A percentile compares a stretch with the other conserved stretches of the same genome.
phyloP scores from a whole-genome alignment of 2,329 filamentous ascomycete species.

The Penicillium sp. region DNA sequence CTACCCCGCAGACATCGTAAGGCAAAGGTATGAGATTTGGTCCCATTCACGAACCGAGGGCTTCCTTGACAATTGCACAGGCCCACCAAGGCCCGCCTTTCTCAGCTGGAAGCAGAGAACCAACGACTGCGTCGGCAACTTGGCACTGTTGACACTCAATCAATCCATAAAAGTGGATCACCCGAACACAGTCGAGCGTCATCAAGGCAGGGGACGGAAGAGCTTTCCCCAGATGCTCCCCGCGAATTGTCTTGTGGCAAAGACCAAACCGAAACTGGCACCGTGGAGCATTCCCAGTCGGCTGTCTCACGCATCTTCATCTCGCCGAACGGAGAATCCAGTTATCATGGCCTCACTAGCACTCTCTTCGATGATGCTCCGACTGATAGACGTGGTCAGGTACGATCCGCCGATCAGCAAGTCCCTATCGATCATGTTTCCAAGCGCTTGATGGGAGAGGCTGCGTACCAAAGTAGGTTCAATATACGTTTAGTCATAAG shows the following conservation, averaged over 20 bases:
- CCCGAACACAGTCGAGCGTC: neutral
- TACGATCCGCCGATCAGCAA: conserved; percentile 14
- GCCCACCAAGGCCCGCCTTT: conserved; percentile 24
- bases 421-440: conserved; percentile 37
- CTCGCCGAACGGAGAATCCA: conserved; percentile 48
- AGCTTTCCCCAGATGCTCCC: neutral
- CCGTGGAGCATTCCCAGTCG: conserved; percentile 10
- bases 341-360: conserved; percentile 56
- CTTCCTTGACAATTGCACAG: conserved; percentile 1
- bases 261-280: neutral
- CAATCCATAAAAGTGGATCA: neutral
- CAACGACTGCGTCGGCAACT: conserved; percentile 22
- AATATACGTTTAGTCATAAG: neutral
- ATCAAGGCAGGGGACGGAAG: neutral
- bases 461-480: conserved; percentile 48
- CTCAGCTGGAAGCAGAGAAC: conserved; percentile 24
- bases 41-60: neutral
- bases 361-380: conserved; percentile 51
- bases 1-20: conserved; percentile 8
- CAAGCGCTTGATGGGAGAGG: conserved; percentile 53
- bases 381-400: conserved; percentile 17
- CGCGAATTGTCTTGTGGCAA: neutral
- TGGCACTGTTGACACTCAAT: conserved; percentile 1
- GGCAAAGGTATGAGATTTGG: conserved; percentile 14
- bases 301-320: conserved; percentile 44